Evolutionary conservation across 805 yeast genomes (phyloP).

Genomic region (Martiniozyma abietophila): DNA sequence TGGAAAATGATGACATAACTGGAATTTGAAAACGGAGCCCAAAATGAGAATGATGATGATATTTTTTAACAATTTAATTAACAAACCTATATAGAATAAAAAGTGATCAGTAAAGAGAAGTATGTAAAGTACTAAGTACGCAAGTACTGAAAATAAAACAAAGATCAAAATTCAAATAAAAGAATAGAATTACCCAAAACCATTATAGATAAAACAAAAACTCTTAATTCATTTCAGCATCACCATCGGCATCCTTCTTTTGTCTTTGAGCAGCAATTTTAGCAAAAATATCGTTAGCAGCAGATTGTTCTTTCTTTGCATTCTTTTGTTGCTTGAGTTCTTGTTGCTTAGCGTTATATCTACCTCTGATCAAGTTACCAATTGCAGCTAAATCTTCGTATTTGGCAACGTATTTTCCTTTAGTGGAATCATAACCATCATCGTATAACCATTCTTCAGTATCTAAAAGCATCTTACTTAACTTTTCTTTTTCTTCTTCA

Average conservation of each 20-base stretch:
- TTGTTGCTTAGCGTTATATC: conserved; percentile 90
- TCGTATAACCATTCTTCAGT: conserved; percentile 98
- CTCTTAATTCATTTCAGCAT: conserved; percentile 26
- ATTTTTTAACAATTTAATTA: no score
- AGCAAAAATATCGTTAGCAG: conserved; percentile 37
- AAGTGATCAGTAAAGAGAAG: no score
- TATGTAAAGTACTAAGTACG: no score
- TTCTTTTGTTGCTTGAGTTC: conserved; percentile 86
- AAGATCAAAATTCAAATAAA: no score
- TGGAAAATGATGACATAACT: no score
- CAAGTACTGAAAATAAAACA: no score
- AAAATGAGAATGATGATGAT: no score
- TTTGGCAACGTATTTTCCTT: conserved; percentile 95
- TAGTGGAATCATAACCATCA: conserved; percentile 92
- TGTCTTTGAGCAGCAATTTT: conserved; percentile 69
- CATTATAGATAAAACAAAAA: no score
- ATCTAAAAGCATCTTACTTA: conserved; percentile 62
- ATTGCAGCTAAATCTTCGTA: conserved; percentile 92
- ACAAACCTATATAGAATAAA: no score
- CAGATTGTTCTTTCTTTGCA: conserved; percentile 59
- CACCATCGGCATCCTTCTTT: conserved; percentile 29
- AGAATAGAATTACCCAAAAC: no score
- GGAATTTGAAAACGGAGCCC: no score
- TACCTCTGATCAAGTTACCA: conserved; percentile 93
- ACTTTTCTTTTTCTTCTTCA: conserved; percentile 79